Evolutionary conservation across 495 filamentous ascomycete genomes (phyloP).

Genomic region (Xanthoparmelia taractica): DNA sequence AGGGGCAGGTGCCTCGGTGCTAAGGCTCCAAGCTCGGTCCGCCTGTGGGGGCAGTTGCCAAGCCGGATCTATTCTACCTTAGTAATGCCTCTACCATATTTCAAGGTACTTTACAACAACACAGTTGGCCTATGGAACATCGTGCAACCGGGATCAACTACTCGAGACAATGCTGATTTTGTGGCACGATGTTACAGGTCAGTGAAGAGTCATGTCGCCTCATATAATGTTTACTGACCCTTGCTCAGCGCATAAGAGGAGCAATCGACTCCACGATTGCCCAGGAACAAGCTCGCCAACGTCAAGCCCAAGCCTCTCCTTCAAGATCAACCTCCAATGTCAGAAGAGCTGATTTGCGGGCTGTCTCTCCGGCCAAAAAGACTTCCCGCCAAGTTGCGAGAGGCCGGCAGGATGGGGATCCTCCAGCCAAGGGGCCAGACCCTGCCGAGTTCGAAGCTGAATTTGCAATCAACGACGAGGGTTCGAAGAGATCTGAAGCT

Average conservation of each 20-base stretch:
- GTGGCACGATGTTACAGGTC: slow-evolving; percentile 45
- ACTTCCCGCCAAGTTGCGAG: slow-evolving; percentile 37
- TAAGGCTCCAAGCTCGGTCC: too few relatives aligned
- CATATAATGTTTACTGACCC: slow-evolving; percentile 17
- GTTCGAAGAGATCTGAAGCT: slow-evolving; percentile 46
- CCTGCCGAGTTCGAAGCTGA: slow-evolving; percentile 77
- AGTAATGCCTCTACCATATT: not conserved
- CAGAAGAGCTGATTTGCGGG: slow-evolving; percentile 43
- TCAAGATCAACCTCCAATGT: slow-evolving; percentile 42
- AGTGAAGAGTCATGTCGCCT: slow-evolving; percentile 13
- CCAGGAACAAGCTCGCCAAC: slow-evolving; percentile 79
- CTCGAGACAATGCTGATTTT: not conserved
- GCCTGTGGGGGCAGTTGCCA: too few relatives aligned
- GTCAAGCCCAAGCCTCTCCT: slow-evolving; percentile 43
- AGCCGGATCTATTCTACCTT: too few relatives aligned
- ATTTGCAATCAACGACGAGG: slow-evolving; percentile 70
- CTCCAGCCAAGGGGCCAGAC: slow-evolving; percentile 55
- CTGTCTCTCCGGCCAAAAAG: slow-evolving; percentile 47
- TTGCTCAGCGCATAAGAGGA: slow-evolving; percentile 66
- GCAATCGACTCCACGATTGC: slow-evolving; percentile 79
- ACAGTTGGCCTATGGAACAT: not conserved
- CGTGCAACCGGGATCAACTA: too few relatives aligned
- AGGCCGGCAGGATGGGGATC: slow-evolving; percentile 43
- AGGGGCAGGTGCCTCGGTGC: too few relatives aligned
- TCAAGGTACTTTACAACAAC: too few relatives aligned